Evolutionary conservation across 2,329 filamentous ascomycete species (phyloP).

Genomic region (Dactylella cylindrospora): DNA sequence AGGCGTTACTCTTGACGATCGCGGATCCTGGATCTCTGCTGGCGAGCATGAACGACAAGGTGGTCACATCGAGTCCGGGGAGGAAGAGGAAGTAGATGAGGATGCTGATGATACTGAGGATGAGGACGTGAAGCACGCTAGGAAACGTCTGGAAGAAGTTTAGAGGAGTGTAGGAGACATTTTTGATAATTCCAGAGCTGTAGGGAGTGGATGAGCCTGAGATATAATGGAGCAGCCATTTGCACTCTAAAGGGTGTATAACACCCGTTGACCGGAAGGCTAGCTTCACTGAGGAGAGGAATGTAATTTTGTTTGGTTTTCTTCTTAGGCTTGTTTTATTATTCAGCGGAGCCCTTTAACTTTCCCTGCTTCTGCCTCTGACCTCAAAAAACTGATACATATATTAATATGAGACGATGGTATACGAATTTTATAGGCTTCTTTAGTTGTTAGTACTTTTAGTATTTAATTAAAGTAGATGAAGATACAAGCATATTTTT

Average conservation of each 20-base stretch:
- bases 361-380: too few relatives aligned
- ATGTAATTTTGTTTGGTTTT: neutral
- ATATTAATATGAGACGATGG: too few relatives aligned
- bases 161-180: constrained; percentile 6
- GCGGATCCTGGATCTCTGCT: constrained; percentile 35
- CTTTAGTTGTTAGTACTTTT: too few relatives aligned
- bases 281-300: constrained; percentile 11
- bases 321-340: constrained; percentile 6
- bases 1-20: constrained; percentile 37
- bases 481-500: too few relatives aligned
- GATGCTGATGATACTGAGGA: constrained; percentile 26
- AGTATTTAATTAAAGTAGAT: too few relatives aligned
- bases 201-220: too few relatives aligned
- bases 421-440: too few relatives aligned
- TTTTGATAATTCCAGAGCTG: neutral
- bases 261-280: constrained; percentile 11
- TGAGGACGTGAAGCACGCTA: constrained; percentile 22
- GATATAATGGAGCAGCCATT: constrained; percentile 6
- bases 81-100: constrained; percentile 32
- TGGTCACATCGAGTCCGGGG: constrained; percentile 26
- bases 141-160: constrained; percentile 35
- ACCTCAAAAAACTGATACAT: too few relatives aligned
- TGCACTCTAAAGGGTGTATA: constrained; percentile 3
- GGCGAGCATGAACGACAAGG: constrained; percentile 35
- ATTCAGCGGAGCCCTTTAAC: too few relatives aligned